Conservation (phyloP, 805 yeast species). For the Myxozyma vanderwaltii region DNA sequence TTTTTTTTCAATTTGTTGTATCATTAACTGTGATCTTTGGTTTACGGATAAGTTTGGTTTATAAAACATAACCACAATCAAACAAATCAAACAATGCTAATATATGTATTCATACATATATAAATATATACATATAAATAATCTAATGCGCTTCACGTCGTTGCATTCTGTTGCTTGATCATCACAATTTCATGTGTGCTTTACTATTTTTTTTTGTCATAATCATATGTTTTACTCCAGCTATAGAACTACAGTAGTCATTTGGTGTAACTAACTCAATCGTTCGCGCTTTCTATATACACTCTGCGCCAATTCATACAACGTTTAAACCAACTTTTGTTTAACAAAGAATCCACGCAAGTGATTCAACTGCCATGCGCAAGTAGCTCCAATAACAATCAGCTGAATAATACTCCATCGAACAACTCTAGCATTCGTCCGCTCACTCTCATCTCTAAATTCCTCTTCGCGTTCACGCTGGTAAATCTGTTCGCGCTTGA, state of each 20-base stretch:
- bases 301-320: background rate
- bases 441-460: constrained; percentile 78
- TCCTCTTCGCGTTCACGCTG: constrained; percentile 67
- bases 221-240: too few relatives aligned
- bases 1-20: background rate
- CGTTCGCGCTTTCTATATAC: background rate
- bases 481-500: constrained; percentile 65
- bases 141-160: too few relatives aligned
- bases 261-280: too few relatives aligned
- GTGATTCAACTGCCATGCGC: constrained; percentile 75
- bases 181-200: too few relatives aligned
- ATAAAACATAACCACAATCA: background rate
- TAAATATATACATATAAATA: too few relatives aligned
- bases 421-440: constrained; percentile 70
- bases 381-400: constrained; percentile 63
- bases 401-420: constrained; percentile 76
- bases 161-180: too few relatives aligned
- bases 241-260: too few relatives aligned
- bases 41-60: background rate
- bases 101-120: too few relatives aligned
- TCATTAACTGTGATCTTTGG: background rate
- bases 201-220: too few relatives aligned
- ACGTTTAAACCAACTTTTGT: constrained; percentile 70
- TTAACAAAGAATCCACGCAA: constrained; percentile 81
- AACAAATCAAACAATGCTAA: too few relatives aligned